Evolutionary conservation across 108 stramenopile genomes (phyloP).

Genomic region (Fragilariopsis cylindrus): DNA sequence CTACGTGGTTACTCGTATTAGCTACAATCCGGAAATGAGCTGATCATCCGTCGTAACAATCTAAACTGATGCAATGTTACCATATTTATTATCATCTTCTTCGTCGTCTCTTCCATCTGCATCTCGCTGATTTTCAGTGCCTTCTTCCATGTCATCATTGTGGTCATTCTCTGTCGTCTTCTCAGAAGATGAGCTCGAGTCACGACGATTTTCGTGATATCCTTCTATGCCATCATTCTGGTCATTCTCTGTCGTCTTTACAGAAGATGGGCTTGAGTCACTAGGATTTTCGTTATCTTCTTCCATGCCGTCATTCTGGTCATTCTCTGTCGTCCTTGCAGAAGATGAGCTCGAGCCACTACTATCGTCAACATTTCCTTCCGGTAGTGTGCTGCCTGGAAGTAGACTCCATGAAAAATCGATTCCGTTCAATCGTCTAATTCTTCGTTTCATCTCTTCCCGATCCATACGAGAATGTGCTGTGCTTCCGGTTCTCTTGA

Average conservation of each 20-base stretch:
- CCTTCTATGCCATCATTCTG: not conserved
- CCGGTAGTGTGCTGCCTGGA: constrained; percentile 1
- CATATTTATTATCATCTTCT: too few species aligned
- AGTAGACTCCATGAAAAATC: constrained; percentile 39
- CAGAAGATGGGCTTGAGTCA: not conserved
- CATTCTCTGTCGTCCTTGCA: not conserved
- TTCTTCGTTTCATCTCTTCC: constrained; percentile 28
- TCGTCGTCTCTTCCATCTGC: too few species aligned
- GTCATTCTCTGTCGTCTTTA: not conserved
- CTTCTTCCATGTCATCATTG: not conserved
- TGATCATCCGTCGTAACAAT: too few species aligned
- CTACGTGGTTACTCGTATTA: too few species aligned
- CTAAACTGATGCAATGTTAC: too few species aligned
- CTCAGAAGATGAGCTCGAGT: not conserved
- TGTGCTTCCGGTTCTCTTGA: constrained; percentile 8
- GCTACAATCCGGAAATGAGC: too few species aligned
- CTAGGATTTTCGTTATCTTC: not conserved
- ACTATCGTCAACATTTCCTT: not conserved
- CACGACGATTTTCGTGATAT: not conserved
- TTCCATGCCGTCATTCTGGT: not conserved
- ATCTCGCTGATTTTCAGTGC: not conserved
- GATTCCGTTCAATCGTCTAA: constrained; percentile 17
- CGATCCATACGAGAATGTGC: constrained; percentile 7
- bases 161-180: not conserved
- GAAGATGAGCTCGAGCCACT: not conserved